These are phyloP conservation scores for Scleromitrula shiraiana DNA, from an alignment of 2,329 filamentous ascomycete genomes.

Conservation along the genomic window DNA sequence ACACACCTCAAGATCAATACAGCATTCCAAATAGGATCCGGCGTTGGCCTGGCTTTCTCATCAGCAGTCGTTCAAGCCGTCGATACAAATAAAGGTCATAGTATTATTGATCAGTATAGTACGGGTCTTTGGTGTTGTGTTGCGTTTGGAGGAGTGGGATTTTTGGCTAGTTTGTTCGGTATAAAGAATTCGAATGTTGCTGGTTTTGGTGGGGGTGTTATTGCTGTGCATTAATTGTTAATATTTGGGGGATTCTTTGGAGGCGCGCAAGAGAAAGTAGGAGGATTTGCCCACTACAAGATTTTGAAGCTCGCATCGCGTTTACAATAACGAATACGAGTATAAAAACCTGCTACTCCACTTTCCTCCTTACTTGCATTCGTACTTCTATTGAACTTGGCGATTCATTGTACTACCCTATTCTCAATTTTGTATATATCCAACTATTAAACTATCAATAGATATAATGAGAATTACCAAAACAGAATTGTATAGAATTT, in stretches of 20 bases:
- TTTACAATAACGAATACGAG: neutral
- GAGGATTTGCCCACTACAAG: conserved; percentile 1
- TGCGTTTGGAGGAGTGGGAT: conserved; percentile 32
- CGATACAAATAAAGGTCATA: conserved; percentile 32
- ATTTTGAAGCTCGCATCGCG: too few relatives aligned
- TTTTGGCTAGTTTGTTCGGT: conserved; percentile 24
- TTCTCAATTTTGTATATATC: too few relatives aligned
- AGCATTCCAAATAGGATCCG: conserved; percentile 36
- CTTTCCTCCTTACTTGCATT: neutral
- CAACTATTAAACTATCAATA: too few relatives aligned
- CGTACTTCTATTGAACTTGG: too few relatives aligned
- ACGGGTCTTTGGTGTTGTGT: conserved; percentile 37
- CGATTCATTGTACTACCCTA: too few relatives aligned
- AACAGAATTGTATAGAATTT: too few relatives aligned
- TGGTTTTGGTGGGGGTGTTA: neutral
- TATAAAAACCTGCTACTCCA: neutral
- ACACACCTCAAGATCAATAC: conserved; percentile 30
- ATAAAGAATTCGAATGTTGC: conserved; percentile 14
- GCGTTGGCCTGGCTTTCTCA: conserved; percentile 34
- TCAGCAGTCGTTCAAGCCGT: conserved; percentile 33
- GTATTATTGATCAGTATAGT: conserved; percentile 30
- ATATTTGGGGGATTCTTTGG: neutral
- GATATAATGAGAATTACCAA: too few relatives aligned
- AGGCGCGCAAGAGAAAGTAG: too few relatives aligned
- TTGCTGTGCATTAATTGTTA: neutral